Evolutionary conservation across 352 stramenopile species (phyloP), one percentile per base, ranked within the genome.

Genomic region (Phytophthora sp.): DNA sequence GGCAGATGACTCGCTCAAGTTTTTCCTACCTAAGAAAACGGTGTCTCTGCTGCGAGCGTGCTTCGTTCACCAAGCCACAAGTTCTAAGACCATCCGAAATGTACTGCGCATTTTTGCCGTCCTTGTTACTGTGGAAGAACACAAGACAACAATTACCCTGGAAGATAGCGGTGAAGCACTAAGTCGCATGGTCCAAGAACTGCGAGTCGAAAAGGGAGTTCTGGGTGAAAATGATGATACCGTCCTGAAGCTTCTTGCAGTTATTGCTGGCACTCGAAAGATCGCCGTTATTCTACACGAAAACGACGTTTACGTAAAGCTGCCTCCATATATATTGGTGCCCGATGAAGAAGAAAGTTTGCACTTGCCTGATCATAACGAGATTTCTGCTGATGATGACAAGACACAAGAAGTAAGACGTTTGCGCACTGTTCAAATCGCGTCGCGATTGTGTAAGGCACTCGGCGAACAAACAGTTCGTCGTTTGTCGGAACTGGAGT

Each of bases 1-100:
- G 3, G 62, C 79, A 12, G 82, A 94, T 30, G 83, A 94, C 34
- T 88, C 85, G 5, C 72, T 94, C 30, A 88, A 88, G 57, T 91
- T 94, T 30, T 94, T 94, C 44, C 48, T 94, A 11, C 85, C 82
- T 0, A 94, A 94, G 62, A 90, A 91, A 35, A 91, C 85, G 0
- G 77, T 94, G 2, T 77, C 76, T 50, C 48, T 92, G 5, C 52
- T 94, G 1, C 71, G 84, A 11, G 64, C 74, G 12, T 75, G 89
- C 12, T 84, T 91, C 39, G 84, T 80, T 1, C 76, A 84, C 13
- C 28, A 64, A 1, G 42, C 24, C 1, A 73, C 80, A 3, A 66
- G 44, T 15, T n/a, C 59, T 5, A 94, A 94, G 57, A 82, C 82
- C 0, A 66, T 82, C 18, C 80, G 84, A 10, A 94, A 92, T 34